phyloP scores from a whole-genome alignment of 2,329 filamentous ascomycete species.

The Raffaelea ambrosiae region DNA sequence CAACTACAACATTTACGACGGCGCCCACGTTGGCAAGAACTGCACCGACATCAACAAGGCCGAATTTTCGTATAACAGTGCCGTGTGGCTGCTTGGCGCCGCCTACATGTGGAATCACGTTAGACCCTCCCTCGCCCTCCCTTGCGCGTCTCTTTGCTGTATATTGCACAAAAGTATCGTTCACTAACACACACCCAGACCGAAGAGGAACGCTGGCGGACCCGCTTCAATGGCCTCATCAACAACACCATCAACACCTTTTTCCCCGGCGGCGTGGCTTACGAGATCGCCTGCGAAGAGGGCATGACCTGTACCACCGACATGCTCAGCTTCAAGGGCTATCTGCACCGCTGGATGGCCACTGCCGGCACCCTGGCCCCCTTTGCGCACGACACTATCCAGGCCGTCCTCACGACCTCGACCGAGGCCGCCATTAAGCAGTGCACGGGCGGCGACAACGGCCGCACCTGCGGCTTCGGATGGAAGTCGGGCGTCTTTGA shows the following conservation, averaged over 20 bases:
- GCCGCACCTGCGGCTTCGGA: conserved; percentile 40
- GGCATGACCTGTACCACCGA: conserved; percentile 45
- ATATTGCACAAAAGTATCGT: background rate
- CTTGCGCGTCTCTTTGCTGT: too few relatives aligned
- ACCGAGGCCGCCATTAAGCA: conserved; percentile 38
- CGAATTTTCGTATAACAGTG: conserved; percentile 49
- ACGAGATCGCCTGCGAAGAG: conserved; percentile 47
- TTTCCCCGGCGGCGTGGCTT: conserved; percentile 36
- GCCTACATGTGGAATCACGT: conserved; percentile 51
- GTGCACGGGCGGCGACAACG: conserved; percentile 35
- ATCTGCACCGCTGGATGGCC: conserved; percentile 44
- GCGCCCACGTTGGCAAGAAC: conserved; percentile 38
- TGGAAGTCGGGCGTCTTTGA: conserved; percentile 42
- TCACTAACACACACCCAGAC: conserved; percentile 5
- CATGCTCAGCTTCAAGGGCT: conserved; percentile 50
- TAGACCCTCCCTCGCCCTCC: conserved; percentile 14
- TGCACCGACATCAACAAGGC: conserved; percentile 43
- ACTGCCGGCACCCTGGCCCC: conserved; percentile 41
- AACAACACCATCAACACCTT: conserved; percentile 35
- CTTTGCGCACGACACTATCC: conserved; percentile 32
- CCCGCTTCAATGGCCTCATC: conserved; percentile 37
- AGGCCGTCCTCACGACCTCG: conserved; percentile 35
- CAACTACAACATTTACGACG: conserved; percentile 52
- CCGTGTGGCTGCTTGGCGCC: conserved; percentile 42
- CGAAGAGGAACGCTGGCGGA: conserved; percentile 28